Evolutionary conservation across 2,329 filamentous ascomycete species (phyloP).

Genomic region (Penicillium palitans): DNA sequence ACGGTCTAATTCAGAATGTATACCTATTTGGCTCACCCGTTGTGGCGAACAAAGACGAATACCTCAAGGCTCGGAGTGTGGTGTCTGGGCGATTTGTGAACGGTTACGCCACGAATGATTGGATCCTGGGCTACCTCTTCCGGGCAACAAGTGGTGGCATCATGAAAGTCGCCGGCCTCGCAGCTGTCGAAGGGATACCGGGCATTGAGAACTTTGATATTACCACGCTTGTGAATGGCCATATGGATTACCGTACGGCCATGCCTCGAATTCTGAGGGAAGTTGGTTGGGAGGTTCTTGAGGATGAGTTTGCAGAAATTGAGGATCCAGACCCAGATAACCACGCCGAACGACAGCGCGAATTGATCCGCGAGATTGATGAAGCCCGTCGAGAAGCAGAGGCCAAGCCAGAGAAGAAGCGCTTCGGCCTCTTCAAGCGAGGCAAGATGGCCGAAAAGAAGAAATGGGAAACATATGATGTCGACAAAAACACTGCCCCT

Average conservation of each 20-base stretch:
- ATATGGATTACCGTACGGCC: conserved; percentile 93
- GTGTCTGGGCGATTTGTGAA: conserved; percentile 93
- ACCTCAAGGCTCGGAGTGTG: conserved; percentile 74
- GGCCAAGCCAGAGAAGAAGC: conserved; percentile 69
- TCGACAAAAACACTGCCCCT: conserved; percentile 45
- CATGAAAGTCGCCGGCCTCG: conserved; percentile 81
- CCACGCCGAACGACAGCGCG: conserved; percentile 80
- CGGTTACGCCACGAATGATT: conserved; percentile 91
- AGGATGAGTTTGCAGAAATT: conserved; percentile 93
- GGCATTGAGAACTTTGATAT: conserved; percentile 88
- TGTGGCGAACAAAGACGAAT: conserved; percentile 90
- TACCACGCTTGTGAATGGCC: conserved; percentile 79
- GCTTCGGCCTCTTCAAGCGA: conserved; percentile 77
- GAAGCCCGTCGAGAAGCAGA: conserved; percentile 87
- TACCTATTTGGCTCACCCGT: conserved; percentile 92
- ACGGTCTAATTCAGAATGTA: conserved; percentile 88
- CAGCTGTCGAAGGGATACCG: conserved; percentile 70
- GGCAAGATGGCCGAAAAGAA: conserved; percentile 75
- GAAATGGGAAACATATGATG: conserved; percentile 93
- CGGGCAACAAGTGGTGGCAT: conserved; percentile 91
- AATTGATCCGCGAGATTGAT: conserved; percentile 95
- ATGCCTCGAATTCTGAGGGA: conserved; percentile 87
- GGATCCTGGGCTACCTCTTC: conserved; percentile 96
- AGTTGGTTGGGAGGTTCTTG: conserved; percentile 87
- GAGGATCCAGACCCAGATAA: conserved; percentile 97